Conservation (phyloP, 2,329 filamentous ascomycete species). For the Westerdykella aurantiaca region DNA sequence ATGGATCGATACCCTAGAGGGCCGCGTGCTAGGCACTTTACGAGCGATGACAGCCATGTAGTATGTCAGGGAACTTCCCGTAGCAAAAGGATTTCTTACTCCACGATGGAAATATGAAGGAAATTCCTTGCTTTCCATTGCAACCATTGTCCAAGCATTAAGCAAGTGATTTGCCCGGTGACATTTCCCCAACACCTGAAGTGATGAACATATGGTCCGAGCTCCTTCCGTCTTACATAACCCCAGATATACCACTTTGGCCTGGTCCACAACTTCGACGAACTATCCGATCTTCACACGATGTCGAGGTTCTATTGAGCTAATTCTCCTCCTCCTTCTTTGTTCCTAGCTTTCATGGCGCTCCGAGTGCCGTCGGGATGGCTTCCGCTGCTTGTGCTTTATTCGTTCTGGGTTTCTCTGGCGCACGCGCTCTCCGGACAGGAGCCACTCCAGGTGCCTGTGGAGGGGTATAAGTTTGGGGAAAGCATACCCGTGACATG, state of each 20-base stretch:
- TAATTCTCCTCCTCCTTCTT: background rate
- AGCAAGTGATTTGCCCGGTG: background rate
- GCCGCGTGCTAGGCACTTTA: background rate
- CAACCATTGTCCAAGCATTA: background rate
- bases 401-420: conserved; percentile 28
- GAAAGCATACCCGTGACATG: conserved; percentile 49
- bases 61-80: background rate
- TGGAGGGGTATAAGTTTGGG: conserved; percentile 42
- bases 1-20: background rate
- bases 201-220: background rate
- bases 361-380: conserved; percentile 6
- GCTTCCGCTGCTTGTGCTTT: conserved; percentile 23
- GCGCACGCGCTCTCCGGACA: conserved; percentile 39
- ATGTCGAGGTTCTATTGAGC: background rate
- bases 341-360: background rate
- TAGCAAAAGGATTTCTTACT: background rate
- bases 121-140: background rate
- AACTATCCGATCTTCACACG: background rate
- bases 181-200: too few relatives aligned
- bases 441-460: conserved; percentile 34
- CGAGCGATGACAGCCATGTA: background rate
- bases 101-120: background rate
- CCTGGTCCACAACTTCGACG: background rate
- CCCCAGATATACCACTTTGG: background rate
- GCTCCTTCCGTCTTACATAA: background rate